A percentile compares a stretch with the other conserved stretches of the same genome.
Evolutionary conservation across 2,329 filamentous ascomycete species (phyloP).

Genomic region (Fusarium vanettenii): DNA sequence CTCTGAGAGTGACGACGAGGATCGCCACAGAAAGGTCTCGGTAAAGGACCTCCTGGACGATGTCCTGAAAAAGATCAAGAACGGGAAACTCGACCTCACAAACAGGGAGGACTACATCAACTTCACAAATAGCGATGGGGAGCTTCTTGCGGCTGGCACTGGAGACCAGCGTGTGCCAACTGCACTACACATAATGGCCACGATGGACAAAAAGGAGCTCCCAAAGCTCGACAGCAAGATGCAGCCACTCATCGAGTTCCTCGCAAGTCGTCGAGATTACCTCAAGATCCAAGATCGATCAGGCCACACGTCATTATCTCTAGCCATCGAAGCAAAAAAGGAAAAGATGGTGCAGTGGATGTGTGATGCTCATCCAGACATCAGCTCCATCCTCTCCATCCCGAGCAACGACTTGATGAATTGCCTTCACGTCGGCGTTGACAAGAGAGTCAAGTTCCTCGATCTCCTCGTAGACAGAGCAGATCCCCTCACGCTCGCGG

Average conservation of each 20-base stretch:
- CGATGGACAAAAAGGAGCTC: constrained; percentile 24
- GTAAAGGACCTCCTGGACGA: background rate
- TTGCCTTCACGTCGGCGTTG: constrained; percentile 6
- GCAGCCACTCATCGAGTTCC: constrained; percentile 18
- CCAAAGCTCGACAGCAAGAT: constrained; percentile 30
- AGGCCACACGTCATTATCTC: background rate
- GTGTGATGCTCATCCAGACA: constrained; percentile 5
- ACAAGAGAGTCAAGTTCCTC: constrained; percentile 34
- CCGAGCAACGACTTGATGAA: constrained; percentile 1
- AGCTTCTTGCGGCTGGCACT: constrained; percentile 15
- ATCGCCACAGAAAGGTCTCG: background rate
- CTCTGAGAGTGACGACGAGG: constrained; percentile 30
- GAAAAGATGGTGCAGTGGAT: constrained; percentile 10
- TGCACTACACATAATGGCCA: constrained; percentile 31
- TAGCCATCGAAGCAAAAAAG: constrained; percentile 2
- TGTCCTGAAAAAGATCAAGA: background rate
- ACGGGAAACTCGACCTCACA: background rate
- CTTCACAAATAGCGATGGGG: constrained; percentile 15
- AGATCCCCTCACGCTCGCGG: constrained; percentile 14
- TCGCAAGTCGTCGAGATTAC: background rate
- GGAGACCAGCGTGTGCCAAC: constrained; percentile 25
- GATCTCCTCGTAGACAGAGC: constrained; percentile 26
- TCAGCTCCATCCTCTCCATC: background rate
- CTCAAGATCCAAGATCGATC: background rate
- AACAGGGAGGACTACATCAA: background rate